Conservation (phyloP, 2,329 filamentous ascomycete genomes). For the Cladophialophora chaetospira region DNA sequence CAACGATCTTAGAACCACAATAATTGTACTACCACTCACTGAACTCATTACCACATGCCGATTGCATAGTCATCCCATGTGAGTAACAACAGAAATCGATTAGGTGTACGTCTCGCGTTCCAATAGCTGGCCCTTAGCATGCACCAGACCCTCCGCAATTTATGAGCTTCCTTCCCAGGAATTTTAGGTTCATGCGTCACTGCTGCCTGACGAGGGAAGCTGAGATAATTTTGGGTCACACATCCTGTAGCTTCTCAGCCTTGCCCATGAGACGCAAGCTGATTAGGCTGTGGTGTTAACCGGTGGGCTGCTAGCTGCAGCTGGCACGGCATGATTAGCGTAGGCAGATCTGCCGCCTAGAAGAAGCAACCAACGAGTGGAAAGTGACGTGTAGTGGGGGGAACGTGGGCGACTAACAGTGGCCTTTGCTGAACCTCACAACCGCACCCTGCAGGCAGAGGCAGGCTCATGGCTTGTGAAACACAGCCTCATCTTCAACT, state of each 20-base stretch:
- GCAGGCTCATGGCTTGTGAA: constrained; percentile 16
- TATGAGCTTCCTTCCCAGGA: no score
- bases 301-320: not conserved
- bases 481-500: constrained; percentile 24
- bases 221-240: no score
- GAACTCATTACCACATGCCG: no score
- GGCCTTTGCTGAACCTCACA: not conserved
- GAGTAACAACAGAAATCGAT: not conserved
- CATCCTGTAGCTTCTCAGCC: not conserved
- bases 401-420: no score
- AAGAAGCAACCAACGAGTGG: not conserved
- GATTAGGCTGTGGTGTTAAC: not conserved
- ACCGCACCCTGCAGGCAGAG: not conserved
- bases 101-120: not conserved
- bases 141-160: not conserved
- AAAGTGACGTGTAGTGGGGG: not conserved
- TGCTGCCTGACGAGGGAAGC: not conserved
- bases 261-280: not conserved
- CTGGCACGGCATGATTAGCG: not conserved
- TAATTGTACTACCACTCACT: not conserved
- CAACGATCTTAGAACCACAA: not conserved
- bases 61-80: no score
- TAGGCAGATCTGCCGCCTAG: constrained; percentile 11
- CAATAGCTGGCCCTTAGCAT: not conserved
- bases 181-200: no score